Evolutionary conservation across 2,329 filamentous ascomycete genomes (phyloP).

Genomic region (Cercospora berteroae): DNA sequence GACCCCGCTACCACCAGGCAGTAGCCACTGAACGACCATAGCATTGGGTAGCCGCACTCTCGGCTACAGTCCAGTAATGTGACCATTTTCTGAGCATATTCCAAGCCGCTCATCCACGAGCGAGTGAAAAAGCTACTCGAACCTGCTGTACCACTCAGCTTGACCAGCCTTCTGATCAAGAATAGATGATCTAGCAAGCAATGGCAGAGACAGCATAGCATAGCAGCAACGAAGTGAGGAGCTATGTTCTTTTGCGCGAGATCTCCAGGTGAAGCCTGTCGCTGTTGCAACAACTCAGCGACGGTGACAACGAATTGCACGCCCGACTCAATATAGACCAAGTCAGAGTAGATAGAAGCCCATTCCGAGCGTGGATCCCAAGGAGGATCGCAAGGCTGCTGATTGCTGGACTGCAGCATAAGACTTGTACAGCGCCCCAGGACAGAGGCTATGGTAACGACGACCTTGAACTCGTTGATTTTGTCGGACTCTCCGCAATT

Average conservation of each 20-base stretch:
- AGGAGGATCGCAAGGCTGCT: not conserved
- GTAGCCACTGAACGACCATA: not conserved
- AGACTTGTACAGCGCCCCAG: not conserved
- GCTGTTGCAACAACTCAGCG: not conserved
- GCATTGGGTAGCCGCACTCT: not conserved
- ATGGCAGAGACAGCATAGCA: not conserved
- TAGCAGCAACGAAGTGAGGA: not conserved
- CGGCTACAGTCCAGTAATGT: not conserved
- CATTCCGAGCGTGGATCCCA: not conserved
- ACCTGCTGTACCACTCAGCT: not conserved
- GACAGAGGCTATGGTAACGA: not conserved
- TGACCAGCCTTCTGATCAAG: not conserved
- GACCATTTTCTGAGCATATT: not conserved
- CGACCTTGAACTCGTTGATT: not conserved
- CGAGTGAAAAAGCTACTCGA: not conserved
- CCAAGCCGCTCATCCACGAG: not conserved
- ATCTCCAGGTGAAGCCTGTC: not conserved
- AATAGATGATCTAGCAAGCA: not conserved
- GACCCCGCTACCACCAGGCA: not conserved
- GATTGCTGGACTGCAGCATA: not conserved
- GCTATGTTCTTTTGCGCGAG: not conserved
- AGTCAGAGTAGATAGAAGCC: not conserved
- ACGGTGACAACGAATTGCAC: not conserved
- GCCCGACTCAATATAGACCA: not conserved
- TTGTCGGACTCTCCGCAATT: not conserved